A percentile compares a stretch with the other conserved stretches of the same genome.
phyloP scores from a whole-genome alignment of 2,329 filamentous ascomycete species.

The Fulvia fulva region DNA sequence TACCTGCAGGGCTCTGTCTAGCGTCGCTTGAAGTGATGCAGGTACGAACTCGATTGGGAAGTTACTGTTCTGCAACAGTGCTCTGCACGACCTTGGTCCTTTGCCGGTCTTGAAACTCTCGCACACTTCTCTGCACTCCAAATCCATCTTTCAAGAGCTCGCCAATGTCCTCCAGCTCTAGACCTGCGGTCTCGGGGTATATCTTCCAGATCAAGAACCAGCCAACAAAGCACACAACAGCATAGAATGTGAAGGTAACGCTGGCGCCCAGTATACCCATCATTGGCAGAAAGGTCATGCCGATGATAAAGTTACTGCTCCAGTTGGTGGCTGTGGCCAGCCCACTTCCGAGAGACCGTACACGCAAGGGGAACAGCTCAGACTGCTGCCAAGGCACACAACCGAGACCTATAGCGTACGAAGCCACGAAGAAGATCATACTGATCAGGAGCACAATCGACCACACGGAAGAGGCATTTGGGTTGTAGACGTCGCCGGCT shows the following conservation, averaged over 20 bases:
- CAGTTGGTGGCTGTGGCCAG: conserved; percentile 80
- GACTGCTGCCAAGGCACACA: conserved; percentile 96
- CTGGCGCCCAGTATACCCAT: conserved; percentile 71
- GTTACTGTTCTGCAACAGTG: neutral
- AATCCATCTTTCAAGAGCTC: conserved; percentile 67
- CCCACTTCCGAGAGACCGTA: conserved; percentile 68
- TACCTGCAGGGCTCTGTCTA: too few relatives aligned
- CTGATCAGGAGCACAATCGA: conserved; percentile 62
- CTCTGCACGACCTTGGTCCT: neutral
- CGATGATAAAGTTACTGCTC: conserved; percentile 80
- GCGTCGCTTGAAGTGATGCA: neutral
- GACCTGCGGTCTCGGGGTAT: conserved; percentile 81
- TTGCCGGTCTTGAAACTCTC: conserved; percentile 7
- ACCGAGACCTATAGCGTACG: conserved; percentile 82
- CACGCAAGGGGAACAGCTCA: conserved; percentile 73
- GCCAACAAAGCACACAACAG: conserved; percentile 62
- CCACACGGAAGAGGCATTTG: conserved; percentile 19
- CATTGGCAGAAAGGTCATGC: conserved; percentile 81
- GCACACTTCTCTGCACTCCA: conserved; percentile 48
- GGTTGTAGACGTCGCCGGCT: conserved; percentile 21
- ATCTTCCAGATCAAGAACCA: conserved; percentile 62
- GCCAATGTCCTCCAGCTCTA: conserved; percentile 77
- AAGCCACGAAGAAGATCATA: conserved; percentile 78
- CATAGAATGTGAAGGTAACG: conserved; percentile 81
- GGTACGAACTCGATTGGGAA: neutral